Evolutionary conservation across 306 rosid species (phyloP), one percentile per base, ranked within the genome.

Genomic region (Dalbergia cultrata): DNA sequence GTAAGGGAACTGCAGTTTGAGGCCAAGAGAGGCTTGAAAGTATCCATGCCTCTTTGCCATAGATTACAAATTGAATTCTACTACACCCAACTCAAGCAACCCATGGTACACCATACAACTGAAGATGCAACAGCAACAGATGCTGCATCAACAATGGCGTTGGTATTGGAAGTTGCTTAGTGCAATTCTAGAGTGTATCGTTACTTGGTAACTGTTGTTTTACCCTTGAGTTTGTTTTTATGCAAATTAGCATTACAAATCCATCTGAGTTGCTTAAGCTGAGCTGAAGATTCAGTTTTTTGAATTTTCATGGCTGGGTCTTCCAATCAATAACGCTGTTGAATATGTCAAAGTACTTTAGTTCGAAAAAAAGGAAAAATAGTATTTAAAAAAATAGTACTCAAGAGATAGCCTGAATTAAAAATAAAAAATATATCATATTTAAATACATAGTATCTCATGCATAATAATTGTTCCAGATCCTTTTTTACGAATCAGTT

Each of bases 1-100:
- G 75, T 92, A 53, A 84, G 92, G 76, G 97, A 90, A 67, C 47
- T 92, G 75, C 92, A 90, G 73, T 87, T 80, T 22, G 97, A 92
- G 81, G 84, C 87, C 63, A 92, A 87, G 83, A 90, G 88, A 77
- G 97, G 97, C 70, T 77, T 91, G 80, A 85, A 84, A 86, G 70
- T 90, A 11, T 82, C 94, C 22, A 84, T 85, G 21, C 94, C 92
- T 18, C 80, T 90, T 78, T 94, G 88, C 83, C 94, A 85, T n/a
- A 81, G 91, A 12, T 67, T 92, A 62, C 97, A 92, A 86, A 90
- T 90, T 35, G 97, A 90, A 52, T 82, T 92, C 70, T 85, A 85
- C 78, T 92, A 85, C 86, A 87, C 92, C 33, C 87, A 63, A 49
- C 59, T 67, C 59, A 67, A 21, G 47, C 70, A 77, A 64, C 54